Conservation (phyloP, 2,329 filamentous ascomycete genomes). For the Cordyceps militaris region DNA sequence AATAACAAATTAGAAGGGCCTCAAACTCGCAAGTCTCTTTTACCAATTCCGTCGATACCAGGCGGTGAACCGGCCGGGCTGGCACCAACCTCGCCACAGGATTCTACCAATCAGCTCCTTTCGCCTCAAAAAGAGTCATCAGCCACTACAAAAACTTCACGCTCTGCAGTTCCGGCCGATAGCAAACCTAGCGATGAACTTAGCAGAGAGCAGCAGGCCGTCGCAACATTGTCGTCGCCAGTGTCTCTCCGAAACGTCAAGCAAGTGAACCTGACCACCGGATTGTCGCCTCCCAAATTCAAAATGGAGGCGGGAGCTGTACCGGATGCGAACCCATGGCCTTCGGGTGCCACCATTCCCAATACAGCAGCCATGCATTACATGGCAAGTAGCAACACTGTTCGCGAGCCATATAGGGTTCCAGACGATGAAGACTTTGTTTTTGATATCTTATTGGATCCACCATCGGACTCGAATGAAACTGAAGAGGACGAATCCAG, state of each 20-base stretch:
- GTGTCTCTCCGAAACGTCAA: slow-evolving; percentile 19
- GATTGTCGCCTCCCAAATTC: background rate
- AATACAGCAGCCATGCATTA: background rate
- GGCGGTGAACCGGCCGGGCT: background rate
- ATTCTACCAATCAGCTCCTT: slow-evolving; percentile 1
- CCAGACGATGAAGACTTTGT: slow-evolving; percentile 4
- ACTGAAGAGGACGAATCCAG: background rate
- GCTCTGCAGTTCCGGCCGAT: background rate
- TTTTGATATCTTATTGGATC: background rate
- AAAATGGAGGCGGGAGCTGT: background rate
- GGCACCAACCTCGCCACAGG: background rate
- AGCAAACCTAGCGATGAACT: background rate
- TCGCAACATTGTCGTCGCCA: slow-evolving; percentile 22
- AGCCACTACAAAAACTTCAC: background rate
- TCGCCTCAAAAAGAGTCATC: slow-evolving; percentile 2
- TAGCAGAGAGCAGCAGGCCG: slow-evolving; percentile 13
- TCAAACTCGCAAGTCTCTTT: background rate
- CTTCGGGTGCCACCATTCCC: background rate
- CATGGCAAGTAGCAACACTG: background rate
- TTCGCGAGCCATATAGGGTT: background rate
- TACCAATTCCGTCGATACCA: background rate
- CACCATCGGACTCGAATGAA: background rate
- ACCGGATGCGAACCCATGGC: too few species aligned
- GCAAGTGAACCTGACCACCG: background rate
- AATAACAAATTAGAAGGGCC: background rate